Conservation (phyloP, 371 early-diverging fungal species). For the Neoconidiobolus thromboides region DNA sequence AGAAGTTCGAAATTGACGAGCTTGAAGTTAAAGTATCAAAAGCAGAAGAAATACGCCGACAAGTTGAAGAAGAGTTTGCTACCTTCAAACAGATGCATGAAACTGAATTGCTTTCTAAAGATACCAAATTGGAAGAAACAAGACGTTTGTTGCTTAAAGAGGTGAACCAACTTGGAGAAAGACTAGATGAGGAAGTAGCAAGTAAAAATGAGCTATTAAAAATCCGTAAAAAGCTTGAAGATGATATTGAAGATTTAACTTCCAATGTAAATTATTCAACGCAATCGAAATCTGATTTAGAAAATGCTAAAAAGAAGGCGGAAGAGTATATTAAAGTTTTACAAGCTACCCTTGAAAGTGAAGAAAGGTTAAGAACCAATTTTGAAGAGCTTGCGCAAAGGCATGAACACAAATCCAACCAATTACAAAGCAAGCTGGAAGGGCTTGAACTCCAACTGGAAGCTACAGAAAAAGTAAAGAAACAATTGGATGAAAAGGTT, state of each 20-base stretch:
- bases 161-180: slow-evolving; percentile 51
- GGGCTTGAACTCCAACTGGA: slow-evolving; percentile 39
- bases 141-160: slow-evolving; percentile 49
- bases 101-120: slow-evolving; percentile 41
- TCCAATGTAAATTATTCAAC: slow-evolving; percentile 30
- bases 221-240: slow-evolving; percentile 37
- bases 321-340: slow-evolving; percentile 34
- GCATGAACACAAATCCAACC: slow-evolving; percentile 56
- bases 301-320: slow-evolving; percentile 36
- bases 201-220: slow-evolving; percentile 31
- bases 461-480: slow-evolving; percentile 27
- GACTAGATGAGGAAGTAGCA: slow-evolving; percentile 37
- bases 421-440: slow-evolving; percentile 43
- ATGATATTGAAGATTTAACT: slow-evolving; percentile 30
- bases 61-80: slow-evolving; percentile 37
- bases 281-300: slow-evolving; percentile 42
- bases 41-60: slow-evolving; percentile 42
- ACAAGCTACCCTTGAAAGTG: slow-evolving; percentile 39
- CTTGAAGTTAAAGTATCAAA: slow-evolving; percentile 26
- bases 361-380: slow-evolving; percentile 37
- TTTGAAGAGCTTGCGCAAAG: slow-evolving; percentile 52
- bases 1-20: slow-evolving; percentile 35
- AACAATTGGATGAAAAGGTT: slow-evolving; percentile 37
- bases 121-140: slow-evolving; percentile 47
- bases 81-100: slow-evolving; percentile 40